Evolutionary conservation across 1,284 basidiomycete species (phyloP).

Genomic region (Cutaneotrichosporon cyanovorans): DNA sequence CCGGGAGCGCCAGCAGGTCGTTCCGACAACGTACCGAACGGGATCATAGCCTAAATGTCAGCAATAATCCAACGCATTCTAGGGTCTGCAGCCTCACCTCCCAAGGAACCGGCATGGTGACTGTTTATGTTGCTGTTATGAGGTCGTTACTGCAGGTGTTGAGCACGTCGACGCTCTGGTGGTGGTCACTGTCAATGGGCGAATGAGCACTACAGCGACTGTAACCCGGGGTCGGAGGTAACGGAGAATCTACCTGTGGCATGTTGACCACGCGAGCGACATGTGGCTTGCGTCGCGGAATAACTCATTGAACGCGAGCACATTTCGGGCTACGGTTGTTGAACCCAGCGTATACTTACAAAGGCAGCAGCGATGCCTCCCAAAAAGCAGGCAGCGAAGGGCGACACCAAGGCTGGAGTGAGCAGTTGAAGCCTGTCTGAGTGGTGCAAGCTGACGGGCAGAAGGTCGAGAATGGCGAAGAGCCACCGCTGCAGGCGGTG

Average conservation of each 20-base stretch:
- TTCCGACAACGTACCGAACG: conserved; percentile 58
- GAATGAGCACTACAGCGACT: conserved; percentile 12
- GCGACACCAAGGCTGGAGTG: conserved; percentile 21
- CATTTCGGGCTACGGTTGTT: neutral
- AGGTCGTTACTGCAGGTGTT: neutral
- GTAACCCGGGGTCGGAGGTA: neutral
- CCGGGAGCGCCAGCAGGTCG: too few species aligned
- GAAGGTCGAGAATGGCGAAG: conserved; percentile 50
- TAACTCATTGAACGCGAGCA: neutral
- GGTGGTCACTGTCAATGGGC: neutral
- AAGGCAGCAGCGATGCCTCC: conserved; percentile 29
- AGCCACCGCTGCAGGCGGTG: conserved; percentile 80
- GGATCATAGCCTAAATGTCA: conserved; percentile 62
- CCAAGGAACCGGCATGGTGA: conserved; percentile 80
- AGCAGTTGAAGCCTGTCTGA: neutral
- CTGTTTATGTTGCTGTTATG: neutral
- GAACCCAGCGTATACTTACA: neutral
- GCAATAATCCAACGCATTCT: neutral
- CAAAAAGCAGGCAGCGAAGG: conserved; percentile 32
- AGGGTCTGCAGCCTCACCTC: conserved; percentile 49
- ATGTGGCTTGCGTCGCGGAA: too few species aligned
- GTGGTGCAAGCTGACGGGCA: conserved; percentile 17
- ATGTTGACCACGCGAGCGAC: too few species aligned
- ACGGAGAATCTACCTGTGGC: neutral
- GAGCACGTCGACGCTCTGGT: neutral